Base-by-base conservation (phyloP, 305 asterid species). In the Solanum hybrid region DNA sequence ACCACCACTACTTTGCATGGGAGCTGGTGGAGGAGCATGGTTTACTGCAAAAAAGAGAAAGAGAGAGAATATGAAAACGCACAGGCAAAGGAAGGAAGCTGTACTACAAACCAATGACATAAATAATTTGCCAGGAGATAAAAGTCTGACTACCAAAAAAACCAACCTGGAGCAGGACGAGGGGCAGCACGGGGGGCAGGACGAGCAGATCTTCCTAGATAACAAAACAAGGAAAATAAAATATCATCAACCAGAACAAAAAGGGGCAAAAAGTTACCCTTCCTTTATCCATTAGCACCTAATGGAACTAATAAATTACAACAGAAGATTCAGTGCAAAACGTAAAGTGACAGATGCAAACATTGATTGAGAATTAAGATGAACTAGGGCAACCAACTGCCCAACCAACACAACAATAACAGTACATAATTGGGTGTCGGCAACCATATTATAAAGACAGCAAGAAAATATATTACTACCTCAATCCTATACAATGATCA, bases 21-120 rank as follows among this genome's bases (percentile, higher is more conserved):
- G 95, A 85, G 95, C 94, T 31, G 98, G 98, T 89, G 97, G 94
- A 88, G 97, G 97, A 86, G 98, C 98, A 92, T 86, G 92, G 89
- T 88, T 87, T 34, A 86, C 98, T 95, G 95, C 92, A 91, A 72
- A 36, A 90, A 20, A 56, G 69, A 60, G n/a, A 73, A 7, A 6
- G n/a, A 73, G 37, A 73, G 10, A 73, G 37, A 31, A 29, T 14
- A 29, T 73, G 79, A 73, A 73, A 73, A 31, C 9, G 37, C 69
- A 88, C 78, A 16, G 37, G 42, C 16, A 73, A 27, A 35, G 64
- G 17, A 66, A 31, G 26, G 35, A 4, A 81, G 10, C 6, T 22
- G 22, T 17, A 69, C 36, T 20, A 0, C 36, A 81, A 24, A 24
- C 37, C 56, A 81, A 40, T 9, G 86, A 31, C 77, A 34, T 12